Evolutionary conservation across 495 filamentous ascomycete genomes (phyloP), one percentile per base, ranked within the genome.

Genomic region (Lasiosphaeria ovina): DNA sequence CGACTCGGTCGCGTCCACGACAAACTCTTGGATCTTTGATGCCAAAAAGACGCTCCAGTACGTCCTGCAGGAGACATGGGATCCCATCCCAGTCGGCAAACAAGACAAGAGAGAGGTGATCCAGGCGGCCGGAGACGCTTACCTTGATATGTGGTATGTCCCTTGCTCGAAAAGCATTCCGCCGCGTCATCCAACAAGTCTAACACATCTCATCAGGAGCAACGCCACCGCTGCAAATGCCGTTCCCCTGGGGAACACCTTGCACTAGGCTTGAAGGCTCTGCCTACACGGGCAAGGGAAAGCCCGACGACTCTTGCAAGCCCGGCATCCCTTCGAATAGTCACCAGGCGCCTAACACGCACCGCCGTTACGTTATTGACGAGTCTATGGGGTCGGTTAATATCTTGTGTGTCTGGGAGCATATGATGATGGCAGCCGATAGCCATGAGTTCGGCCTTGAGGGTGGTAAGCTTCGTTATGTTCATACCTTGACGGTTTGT

Each of bases 391-490:
- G 77, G 31, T 64, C 68, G 0, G 69, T 77, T 6, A 72, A 62
- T 32, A 71, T 79, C 9, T 54, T 79, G 12, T 78, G 73, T 50
- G 68, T 75, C 47, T 79, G 72, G 64, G 70, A 76, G 57, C 74
- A 77, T 38, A 66, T 78, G 65, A 67, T 65, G 60, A 70, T 67
- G 36, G 76, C 74, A 7, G 70, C 74, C 1, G 77, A 78, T 36
- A 72, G 68, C 44, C 77, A 78, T 38, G 72, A 76, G 64, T 79
- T 78, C 55, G 65, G 77, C 7, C 48, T 79, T 1, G 76, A 79
- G 62, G 66, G 65, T 9, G 73, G 75, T 0, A 78, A 76, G 69
- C 45, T 79, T 33, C 62, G 77, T 7, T 79, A 74, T 44, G 45
- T 78, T 0, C 77, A 79, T 60, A 76, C 77, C 1, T 77, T 79